phyloP scores from a whole-genome alignment of 2,329 filamentous ascomycete genomes.

The Pezicula radicicola region DNA sequence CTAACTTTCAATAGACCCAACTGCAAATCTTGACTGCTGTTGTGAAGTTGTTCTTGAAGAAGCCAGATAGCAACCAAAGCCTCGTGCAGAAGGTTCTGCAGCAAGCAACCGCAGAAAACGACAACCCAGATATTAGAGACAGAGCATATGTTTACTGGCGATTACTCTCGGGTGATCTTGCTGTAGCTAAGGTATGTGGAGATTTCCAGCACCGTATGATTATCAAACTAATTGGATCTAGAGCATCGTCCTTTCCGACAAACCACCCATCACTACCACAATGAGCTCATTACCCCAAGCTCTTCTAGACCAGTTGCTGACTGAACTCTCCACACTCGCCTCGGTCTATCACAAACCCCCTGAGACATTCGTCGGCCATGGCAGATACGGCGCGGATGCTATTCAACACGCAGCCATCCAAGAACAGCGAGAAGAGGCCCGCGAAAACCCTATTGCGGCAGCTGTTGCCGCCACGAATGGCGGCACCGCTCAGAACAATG shows the following conservation, averaged over 20 bases:
- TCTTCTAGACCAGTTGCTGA: slow-evolving; percentile 85
- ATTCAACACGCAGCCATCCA: slow-evolving; percentile 95
- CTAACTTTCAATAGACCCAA: slow-evolving; percentile 65
- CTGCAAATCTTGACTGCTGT: slow-evolving; percentile 95
- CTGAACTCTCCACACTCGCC: slow-evolving; percentile 88
- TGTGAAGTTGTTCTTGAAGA: slow-evolving; percentile 96
- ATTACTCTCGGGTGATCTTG: slow-evolving; percentile 84
- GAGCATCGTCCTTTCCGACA: slow-evolving; percentile 89
- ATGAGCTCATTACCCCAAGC: slow-evolving; percentile 83
- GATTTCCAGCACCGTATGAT: neutral
- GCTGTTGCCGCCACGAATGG: slow-evolving; percentile 66
- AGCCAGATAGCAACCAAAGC: slow-evolving; percentile 85
- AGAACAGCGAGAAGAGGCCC: slow-evolving; percentile 88
- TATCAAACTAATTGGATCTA: slow-evolving; percentile 30
- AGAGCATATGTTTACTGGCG: slow-evolving; percentile 99
- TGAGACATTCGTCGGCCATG: slow-evolving; percentile 96
- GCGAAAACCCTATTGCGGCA: slow-evolving; percentile 91
- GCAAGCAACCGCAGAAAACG: slow-evolving; percentile 87
- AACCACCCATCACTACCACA: slow-evolving; percentile 90
- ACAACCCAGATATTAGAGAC: slow-evolving; percentile 96
- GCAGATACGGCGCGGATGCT: slow-evolving; percentile 87
- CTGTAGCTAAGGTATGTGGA: slow-evolving; percentile 75
- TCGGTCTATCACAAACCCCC: slow-evolving; percentile 99
- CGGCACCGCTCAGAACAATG: slow-evolving; percentile 64
- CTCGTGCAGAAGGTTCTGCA: slow-evolving; percentile 95